A percentile compares a stretch with the other conserved stretches of the same genome.
These are phyloP conservation scores for Boletus smithii DNA, from an alignment of 1,284 basidiomycete species.

Conservation along the genomic window DNA sequence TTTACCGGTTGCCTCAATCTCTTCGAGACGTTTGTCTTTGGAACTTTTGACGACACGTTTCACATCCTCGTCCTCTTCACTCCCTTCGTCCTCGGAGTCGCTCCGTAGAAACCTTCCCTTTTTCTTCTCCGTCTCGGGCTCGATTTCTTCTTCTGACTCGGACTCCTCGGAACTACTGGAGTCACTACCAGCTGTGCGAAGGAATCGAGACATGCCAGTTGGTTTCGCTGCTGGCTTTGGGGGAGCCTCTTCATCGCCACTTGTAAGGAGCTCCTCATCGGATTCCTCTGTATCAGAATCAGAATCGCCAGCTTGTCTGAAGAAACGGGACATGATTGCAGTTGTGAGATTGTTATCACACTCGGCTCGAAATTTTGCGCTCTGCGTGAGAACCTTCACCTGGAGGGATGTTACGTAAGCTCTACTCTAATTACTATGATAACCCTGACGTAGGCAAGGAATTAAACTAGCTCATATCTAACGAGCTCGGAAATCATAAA, in stretches of 20 bases:
- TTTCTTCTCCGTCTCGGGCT: conserved; percentile 45
- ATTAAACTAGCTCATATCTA: conserved; percentile 10
- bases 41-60: conserved; percentile 79
- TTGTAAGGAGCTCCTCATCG: conserved; percentile 79
- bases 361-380: conserved; percentile 21
- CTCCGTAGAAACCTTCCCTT: conserved; percentile 47
- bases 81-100: conserved; percentile 62
- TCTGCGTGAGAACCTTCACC: conserved; percentile 13
- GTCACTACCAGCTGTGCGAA: conserved; percentile 52
- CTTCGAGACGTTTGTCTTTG: conserved; percentile 81
- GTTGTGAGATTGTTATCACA: conserved; percentile 28
- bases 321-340: conserved; percentile 77
- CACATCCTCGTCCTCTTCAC: conserved; percentile 69
- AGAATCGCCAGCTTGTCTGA: conserved; percentile 78
- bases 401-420: conserved; percentile 21
- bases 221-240: conserved; percentile 53
- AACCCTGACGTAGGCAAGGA: neutral
- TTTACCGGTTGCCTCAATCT: conserved; percentile 88
- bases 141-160: conserved; percentile 44
- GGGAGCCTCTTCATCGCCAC: conserved; percentile 63
- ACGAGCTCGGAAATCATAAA: conserved; percentile 15
- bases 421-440: neutral
- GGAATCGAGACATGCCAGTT: conserved; percentile 69
- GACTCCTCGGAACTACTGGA: conserved; percentile 46
- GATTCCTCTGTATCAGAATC: conserved; percentile 76